Evolutionary conservation across 2,329 filamentous ascomycete species (phyloP), one percentile per base, ranked within the genome.

Genomic region (Cordyceps farinosa): DNA sequence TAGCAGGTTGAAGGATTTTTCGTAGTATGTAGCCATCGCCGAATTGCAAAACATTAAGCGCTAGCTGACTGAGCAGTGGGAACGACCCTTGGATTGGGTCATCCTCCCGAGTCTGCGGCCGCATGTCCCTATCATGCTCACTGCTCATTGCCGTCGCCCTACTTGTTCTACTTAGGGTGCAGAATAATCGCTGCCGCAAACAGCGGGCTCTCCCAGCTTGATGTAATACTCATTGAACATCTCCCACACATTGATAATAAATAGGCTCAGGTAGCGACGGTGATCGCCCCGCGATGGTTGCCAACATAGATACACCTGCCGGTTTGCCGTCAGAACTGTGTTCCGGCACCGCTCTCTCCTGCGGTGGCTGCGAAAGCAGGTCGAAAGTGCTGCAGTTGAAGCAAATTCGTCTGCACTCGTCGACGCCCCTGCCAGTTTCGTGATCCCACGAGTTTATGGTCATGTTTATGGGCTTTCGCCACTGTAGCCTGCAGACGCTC

Each of bases 171-270:
- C 40, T 32, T 36, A 9, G 48, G 60, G 15, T 62, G 38, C 30
- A 62, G 38, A 1, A 62, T 62, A 36, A 62, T 48, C 29, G 51
- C 27, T 54, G 51, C 50, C 10, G 50, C 30, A 29, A 57, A 57
- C 15, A 57, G 51, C 52, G 61, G 61, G 58, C 30, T 63, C 45
- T 30, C 61, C 52, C 8, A 63, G 61, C 30, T 57, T 57, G 22
- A 50, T 55, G 40, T 57, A 58, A 50, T 63, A 57, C 30, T 63
- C 52, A 52, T 51, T 63, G 13, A 58, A 42, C 53, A 58, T 63
- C 27, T 63, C n/a, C 42, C 52, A 63, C 38, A 47, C 36, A 60
- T 63, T 63, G 22, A 22, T 63, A 57, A 63, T 63, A 56, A 13
- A 63, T 30, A 63, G 15, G n/a, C 52, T 29, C 11, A 57, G 61